Conservation (phyloP, 441 rosid species). For the Melastoma candidum region DNA sequence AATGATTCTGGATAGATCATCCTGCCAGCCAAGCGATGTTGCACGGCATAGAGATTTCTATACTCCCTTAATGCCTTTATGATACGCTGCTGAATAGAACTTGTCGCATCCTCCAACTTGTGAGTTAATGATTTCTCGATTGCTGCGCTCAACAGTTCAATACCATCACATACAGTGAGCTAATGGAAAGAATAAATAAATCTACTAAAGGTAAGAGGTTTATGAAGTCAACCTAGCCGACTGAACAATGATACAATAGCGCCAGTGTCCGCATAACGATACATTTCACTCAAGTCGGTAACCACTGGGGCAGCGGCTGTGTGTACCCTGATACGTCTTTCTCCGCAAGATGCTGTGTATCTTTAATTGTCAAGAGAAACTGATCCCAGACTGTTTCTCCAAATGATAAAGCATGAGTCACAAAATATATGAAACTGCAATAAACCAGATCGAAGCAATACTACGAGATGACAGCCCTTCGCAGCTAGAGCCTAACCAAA, state of each 20-base stretch:
- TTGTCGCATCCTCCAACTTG: constrained; percentile 94
- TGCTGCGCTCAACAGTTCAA: constrained; percentile 39
- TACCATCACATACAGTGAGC: constrained; percentile 1
- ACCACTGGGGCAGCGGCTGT: constrained; percentile 91
- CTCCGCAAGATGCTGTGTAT: constrained; percentile 99
- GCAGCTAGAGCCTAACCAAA: too few species aligned
- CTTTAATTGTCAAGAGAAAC: constrained; percentile 50
- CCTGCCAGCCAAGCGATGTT: constrained; percentile 89
- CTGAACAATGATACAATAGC: constrained; percentile 76
- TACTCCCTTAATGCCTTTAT: constrained; percentile 90
- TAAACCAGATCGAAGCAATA: too few species aligned
- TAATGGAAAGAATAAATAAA: too few species aligned
- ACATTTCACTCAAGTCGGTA: constrained; percentile 93
- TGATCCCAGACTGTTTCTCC: background rate
- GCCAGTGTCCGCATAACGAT: constrained; percentile 88
- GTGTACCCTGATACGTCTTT: constrained; percentile 97
- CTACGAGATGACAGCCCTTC: too few species aligned
- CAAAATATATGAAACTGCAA: too few species aligned
- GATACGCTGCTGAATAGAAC: constrained; percentile 60
- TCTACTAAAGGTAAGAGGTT: background rate
- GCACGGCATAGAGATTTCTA: constrained; percentile 78
- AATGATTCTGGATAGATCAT: constrained; percentile 90
- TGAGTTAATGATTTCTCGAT: constrained; percentile 76
- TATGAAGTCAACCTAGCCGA: constrained; percentile 57
- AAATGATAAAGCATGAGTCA: too few species aligned